phyloP scores from a whole-genome alignment of 306 rosid species.

The Leucaena leucocephala region DNA sequence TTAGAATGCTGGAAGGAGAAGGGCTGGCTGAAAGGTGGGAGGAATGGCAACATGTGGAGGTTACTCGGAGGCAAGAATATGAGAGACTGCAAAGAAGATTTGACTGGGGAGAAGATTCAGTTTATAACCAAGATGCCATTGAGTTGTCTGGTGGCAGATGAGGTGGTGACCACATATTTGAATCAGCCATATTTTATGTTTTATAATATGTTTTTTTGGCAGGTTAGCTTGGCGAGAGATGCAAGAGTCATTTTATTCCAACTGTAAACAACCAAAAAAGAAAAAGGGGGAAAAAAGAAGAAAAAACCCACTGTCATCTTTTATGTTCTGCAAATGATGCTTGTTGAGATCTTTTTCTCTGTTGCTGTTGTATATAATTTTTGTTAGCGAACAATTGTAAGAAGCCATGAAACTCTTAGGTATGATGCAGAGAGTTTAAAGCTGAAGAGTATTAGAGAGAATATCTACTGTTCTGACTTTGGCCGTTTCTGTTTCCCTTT shows the following conservation, averaged over 20 bases:
- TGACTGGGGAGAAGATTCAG: slow-evolving; percentile 97
- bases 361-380: not conserved
- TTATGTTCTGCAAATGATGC: slow-evolving; percentile 7
- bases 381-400: not conserved
- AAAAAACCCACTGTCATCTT: slow-evolving; percentile 8
- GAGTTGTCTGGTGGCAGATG: slow-evolving; percentile 93
- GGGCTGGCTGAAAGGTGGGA: slow-evolving; percentile 99
- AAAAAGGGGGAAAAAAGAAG: not conserved
- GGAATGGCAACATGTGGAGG: slow-evolving; percentile 95
- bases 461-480: not conserved
- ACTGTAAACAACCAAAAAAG: slow-evolving; percentile 29
- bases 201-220: slow-evolving; percentile 36
- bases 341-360: not conserved
- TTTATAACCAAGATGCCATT: slow-evolving; percentile 87
- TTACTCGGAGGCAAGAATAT: slow-evolving; percentile 82
- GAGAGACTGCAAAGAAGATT: slow-evolving; percentile 93
- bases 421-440: not conserved
- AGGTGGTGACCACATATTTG: slow-evolving; percentile 37
- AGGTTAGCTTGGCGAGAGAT: slow-evolving; percentile 41
- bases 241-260: slow-evolving; percentile 28
- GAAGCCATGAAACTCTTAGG: slow-evolving; percentile 10
- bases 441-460: not conserved
- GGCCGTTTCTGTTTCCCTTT: not conserved
- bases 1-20: slow-evolving; percentile 97
- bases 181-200: slow-evolving; percentile 8